Evolutionary conservation across 805 yeast species (phyloP), one percentile per base, ranked within the genome.

Genomic region (Candida manassasensis): DNA sequence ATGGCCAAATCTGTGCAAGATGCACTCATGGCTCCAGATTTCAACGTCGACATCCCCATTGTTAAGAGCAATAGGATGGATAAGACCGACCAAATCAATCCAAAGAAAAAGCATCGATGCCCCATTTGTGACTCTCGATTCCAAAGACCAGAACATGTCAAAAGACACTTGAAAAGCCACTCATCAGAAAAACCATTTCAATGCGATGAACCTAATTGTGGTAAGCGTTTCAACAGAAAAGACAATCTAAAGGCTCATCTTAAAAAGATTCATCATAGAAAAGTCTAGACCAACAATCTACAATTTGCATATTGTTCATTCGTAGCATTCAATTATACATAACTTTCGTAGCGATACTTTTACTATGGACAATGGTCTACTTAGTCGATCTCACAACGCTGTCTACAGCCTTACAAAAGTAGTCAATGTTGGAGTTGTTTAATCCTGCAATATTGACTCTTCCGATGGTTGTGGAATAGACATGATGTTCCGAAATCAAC

Each of bases 101-200:
- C 70, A 6, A 77, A 75, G 48, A 80, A 79, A 53, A 65, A 67
- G 34, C 84, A 80, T 53, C 68, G 67, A 43, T 80, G 87, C 57
- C 84, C 84, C 2, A 52, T 78, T 27, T 79, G 86, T 50, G 75
- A 72, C 32, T 68, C 77, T 26, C 57, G 72, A 34, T 79, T 79
- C 63, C 85, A 79, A 52, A 57, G 84, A 43, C 83, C 87, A 2
- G 87, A 80, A 48, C 87, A 80, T 53, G 87, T 80, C 19, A 80
- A 76, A 52, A 54, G 85, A 42, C 79, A 76, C 48, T 64, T 76
- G 71, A 68, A 77, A 49, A 65, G 75, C 28, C 81, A 76, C 52
- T 69, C 77, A 4, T 59, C 72, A 8, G 81, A 75, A 43, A 75
- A 75, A 47, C 81, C 81, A 6, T 76, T 64, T 45, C 68, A 62